phyloP scores from a whole-genome alignment of 164 flowering plant species.

The Kingdonia uniflora region DNA sequence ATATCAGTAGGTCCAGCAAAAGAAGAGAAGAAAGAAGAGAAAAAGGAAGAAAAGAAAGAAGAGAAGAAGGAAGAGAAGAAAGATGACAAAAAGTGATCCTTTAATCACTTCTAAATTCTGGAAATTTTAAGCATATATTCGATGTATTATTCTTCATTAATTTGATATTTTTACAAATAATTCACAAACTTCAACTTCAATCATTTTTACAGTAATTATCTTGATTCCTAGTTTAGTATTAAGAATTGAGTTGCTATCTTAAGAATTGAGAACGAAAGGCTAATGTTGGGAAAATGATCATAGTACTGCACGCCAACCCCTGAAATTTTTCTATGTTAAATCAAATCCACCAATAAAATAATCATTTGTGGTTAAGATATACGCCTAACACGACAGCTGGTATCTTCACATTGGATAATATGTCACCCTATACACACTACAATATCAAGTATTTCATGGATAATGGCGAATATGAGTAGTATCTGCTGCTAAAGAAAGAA shows the following conservation, averaged over 20 bases:
- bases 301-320: too few species aligned
- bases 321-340: too few species aligned
- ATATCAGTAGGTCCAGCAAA: slow-evolving; percentile 91
- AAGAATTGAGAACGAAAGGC: not conserved
- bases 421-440: too few species aligned
- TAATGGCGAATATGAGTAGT: too few species aligned
- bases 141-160: not conserved
- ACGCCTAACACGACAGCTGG: too few species aligned
- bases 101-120: not conserved
- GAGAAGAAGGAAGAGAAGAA: slow-evolving; percentile 15
- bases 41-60: slow-evolving; percentile 43
- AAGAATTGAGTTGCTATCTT: not conserved
- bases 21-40: slow-evolving; percentile 82
- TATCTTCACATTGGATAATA: too few species aligned
- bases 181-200: not conserved
- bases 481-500: not conserved
- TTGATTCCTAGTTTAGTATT: not conserved
- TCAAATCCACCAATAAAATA: too few species aligned
- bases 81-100: slow-evolving; percentile 4
- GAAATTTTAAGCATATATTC: not conserved
- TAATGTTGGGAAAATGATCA: not conserved
- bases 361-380: too few species aligned
- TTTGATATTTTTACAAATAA: not conserved
- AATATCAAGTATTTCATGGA: too few species aligned
- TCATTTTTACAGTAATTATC: too few species aligned